Evolutionary conservation across 495 filamentous ascomycete species (phyloP).

Genomic region (Talaromyces ruber): DNA sequence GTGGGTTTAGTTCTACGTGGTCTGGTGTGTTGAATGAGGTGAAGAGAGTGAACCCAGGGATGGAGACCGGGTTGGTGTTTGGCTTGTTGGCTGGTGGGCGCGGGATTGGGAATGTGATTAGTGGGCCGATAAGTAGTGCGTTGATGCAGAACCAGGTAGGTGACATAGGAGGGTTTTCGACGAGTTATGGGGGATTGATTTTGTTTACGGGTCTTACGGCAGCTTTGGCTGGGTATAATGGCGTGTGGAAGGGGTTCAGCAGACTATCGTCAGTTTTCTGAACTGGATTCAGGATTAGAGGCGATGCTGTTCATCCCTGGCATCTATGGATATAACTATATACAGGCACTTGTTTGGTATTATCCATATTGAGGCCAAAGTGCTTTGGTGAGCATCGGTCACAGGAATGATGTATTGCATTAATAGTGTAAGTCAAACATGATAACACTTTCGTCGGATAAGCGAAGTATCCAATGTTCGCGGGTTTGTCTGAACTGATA

Average conservation of each 20-base stretch:
- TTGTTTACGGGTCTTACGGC: conserved; percentile 39
- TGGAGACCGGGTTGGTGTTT: conserved; percentile 54
- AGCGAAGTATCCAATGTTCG: not conserved
- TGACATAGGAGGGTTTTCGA: conserved; percentile 23
- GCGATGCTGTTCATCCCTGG: not conserved
- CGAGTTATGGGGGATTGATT: conserved; percentile 34
- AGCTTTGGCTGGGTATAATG: not conserved
- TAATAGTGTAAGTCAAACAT: not conserved
- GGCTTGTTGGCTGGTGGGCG: conserved; percentile 53
- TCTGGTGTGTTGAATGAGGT: conserved; percentile 53
- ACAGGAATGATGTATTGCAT: not conserved
- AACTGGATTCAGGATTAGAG: not conserved
- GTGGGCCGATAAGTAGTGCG: conserved; percentile 51
- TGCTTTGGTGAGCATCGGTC: not conserved
- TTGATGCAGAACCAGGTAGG: conserved; percentile 27
- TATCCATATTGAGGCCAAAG: not conserved
- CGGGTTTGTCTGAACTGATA: not conserved
- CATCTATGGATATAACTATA: not conserved
- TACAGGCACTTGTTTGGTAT: not conserved
- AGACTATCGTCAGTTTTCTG: not conserved
- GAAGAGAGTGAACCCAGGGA: conserved; percentile 29
- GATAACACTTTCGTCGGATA: not conserved
- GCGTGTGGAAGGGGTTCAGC: not conserved
- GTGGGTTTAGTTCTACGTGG: conserved; percentile 53
- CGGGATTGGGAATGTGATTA: conserved; percentile 57